phyloP scores from a whole-genome alignment of 495 filamentous ascomycete genomes.

The Hamigera avellanea region DNA sequence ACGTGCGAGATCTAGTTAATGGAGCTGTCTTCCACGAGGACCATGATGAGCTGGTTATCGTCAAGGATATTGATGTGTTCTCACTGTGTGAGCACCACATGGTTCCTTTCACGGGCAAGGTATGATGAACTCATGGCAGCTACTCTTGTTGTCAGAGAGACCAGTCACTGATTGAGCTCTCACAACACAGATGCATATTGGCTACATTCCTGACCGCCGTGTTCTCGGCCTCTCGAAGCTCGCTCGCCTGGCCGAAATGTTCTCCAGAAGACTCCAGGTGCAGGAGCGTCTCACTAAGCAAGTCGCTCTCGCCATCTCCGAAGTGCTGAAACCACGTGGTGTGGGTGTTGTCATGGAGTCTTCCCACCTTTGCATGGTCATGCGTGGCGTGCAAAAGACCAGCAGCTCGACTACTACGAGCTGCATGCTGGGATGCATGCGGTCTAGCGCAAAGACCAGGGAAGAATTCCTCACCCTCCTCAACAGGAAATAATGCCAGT shows the following conservation, averaged over 20 bases:
- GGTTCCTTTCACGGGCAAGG: constrained; percentile 92
- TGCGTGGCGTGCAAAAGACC: constrained; percentile 88
- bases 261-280: constrained; percentile 82
- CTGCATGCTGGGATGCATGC: constrained; percentile 91
- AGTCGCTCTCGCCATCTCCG: constrained; percentile 85
- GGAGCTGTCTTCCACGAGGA: constrained; percentile 93
- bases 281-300: constrained; percentile 95
- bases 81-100: constrained; percentile 96
- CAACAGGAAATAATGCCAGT: constrained; percentile 37
- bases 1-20: constrained; percentile 85
- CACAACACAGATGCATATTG: constrained; percentile 78
- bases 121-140: constrained; percentile 18
- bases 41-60: constrained; percentile 93
- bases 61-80: constrained; percentile 95
- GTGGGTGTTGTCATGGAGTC: constrained; percentile 97
- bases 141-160: no score
- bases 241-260: constrained; percentile 94
- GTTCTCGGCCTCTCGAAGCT: constrained; percentile 95
- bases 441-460: constrained; percentile 81
- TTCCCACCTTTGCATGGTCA: constrained; percentile 97
- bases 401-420: constrained; percentile 81
- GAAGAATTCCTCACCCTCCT: constrained; percentile 88
- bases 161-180: no score
- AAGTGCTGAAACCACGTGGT: constrained; percentile 79
- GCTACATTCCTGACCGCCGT: constrained; percentile 77